Percentiles rank a stretch among this genome's conserved stretches.
Conservation (phyloP, 441 rosid species). For the Biscutella laevigata region DNA sequence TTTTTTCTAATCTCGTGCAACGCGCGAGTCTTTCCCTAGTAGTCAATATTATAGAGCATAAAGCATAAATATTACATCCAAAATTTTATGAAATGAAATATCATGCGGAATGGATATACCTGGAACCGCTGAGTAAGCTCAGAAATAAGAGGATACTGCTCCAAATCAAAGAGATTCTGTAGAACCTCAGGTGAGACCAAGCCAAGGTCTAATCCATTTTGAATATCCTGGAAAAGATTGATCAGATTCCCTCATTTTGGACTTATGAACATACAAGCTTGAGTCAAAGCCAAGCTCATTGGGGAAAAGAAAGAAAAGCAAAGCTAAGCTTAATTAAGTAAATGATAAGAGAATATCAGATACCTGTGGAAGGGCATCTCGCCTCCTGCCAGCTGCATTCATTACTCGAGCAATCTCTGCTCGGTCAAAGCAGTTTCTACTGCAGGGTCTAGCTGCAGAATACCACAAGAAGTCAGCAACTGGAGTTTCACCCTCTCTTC, state of each 20-base stretch:
- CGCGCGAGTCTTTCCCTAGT: too few relatives aligned
- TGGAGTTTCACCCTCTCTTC: conserved; percentile 88
- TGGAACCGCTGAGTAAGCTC: conserved; percentile 83
- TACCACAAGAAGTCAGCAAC: conserved; percentile 91
- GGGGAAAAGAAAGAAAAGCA: conserved; percentile 36
- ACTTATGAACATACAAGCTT: not conserved
- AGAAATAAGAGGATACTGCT: conserved; percentile 69
- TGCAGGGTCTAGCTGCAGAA: conserved; percentile 92
- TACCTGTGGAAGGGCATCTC: conserved; percentile 90
- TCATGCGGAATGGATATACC: conserved; percentile 34
- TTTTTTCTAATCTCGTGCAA: too few relatives aligned
- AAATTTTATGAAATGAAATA: not conserved
- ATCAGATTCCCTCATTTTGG: conserved; percentile 4
- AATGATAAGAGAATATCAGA: conserved; percentile 26
- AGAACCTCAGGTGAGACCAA: conserved; percentile 85
- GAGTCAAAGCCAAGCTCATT: conserved; percentile 15
- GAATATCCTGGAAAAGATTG: conserved; percentile 65
- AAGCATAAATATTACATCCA: not conserved
- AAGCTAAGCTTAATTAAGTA: conserved; percentile 26
- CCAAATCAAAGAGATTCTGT: conserved; percentile 83
- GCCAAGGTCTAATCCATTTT: conserved; percentile 85
- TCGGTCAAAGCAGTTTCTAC: conserved; percentile 88
- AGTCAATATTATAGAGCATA: not conserved
- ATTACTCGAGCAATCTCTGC: conserved; percentile 96
- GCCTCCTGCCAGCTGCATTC: conserved; percentile 91